A percentile compares a stretch with the other conserved stretches of the same genome.
phyloP scores from a whole-genome alignment of 129 eudicot species.

The Flaveria robusta region DNA sequence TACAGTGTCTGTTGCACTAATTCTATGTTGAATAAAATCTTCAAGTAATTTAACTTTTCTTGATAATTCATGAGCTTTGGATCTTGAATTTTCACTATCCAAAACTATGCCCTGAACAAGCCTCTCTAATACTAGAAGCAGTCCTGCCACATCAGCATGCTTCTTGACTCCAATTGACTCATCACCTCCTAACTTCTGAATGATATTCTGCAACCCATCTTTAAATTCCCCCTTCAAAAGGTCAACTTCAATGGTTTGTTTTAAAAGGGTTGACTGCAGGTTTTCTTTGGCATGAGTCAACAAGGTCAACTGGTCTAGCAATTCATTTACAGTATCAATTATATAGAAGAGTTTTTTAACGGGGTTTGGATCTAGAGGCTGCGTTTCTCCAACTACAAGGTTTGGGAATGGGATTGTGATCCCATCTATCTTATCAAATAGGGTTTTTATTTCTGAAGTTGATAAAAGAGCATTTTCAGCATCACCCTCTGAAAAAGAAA shows the following conservation, averaged over 20 bases:
- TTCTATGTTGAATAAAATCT: slow-evolving; percentile 50
- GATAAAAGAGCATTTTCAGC: slow-evolving; percentile 48
- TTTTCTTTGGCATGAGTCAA: slow-evolving; percentile 58
- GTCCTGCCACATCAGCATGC: slow-evolving; percentile 42
- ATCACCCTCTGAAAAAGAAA: slow-evolving; percentile 52
- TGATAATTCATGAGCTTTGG: slow-evolving; percentile 61
- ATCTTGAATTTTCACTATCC: slow-evolving; percentile 63
- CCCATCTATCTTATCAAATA: slow-evolving; percentile 52
- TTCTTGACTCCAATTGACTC: slow-evolving; percentile 45
- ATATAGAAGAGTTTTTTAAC: slow-evolving; percentile 64
- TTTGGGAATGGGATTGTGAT: slow-evolving; percentile 52
- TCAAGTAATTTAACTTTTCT: slow-evolving; percentile 72
- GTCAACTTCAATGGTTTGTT: slow-evolving; percentile 63
- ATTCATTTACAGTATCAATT: slow-evolving; percentile 50
- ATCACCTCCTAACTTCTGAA: slow-evolving; percentile 64
- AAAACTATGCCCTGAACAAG: slow-evolving; percentile 48
- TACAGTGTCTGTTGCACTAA: slow-evolving; percentile 41
- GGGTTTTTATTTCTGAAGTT: slow-evolving; percentile 53
- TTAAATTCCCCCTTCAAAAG: slow-evolving; percentile 56
- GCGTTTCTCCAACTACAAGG: slow-evolving; percentile 37
- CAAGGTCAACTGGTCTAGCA: slow-evolving; percentile 48
- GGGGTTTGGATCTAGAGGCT: slow-evolving; percentile 45
- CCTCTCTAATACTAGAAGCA: slow-evolving; percentile 61
- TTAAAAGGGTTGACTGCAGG: slow-evolving; percentile 45
- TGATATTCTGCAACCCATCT: slow-evolving; percentile 56